Percentiles rank a stretch among this genome's conserved stretches.
Evolutionary conservation across 1,139 yeast genomes (phyloP).

Genomic region (Zygotorulaspora mrakii): DNA sequence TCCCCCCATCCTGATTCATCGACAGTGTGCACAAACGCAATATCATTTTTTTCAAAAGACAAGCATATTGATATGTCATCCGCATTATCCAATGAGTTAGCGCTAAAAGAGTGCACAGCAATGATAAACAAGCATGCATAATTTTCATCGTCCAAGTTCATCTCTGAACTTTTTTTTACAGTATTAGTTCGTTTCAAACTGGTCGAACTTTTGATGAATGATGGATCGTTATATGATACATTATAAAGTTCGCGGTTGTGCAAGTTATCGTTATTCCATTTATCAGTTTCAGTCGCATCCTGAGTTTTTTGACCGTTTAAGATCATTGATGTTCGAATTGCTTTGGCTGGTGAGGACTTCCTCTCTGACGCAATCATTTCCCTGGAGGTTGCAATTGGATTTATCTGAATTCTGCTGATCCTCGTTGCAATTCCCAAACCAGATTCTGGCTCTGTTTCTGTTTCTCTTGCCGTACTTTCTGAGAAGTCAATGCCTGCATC

Average conservation of each 20-base stretch:
- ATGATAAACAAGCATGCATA: slow-evolving; percentile 38
- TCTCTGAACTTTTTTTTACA: slow-evolving; percentile 20
- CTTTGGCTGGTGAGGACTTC: slow-evolving; percentile 19
- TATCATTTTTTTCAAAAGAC: slow-evolving; percentile 73
- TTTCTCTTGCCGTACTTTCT: no score
- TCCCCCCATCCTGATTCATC: slow-evolving; percentile 99
- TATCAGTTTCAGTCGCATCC: not conserved
- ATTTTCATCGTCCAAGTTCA: slow-evolving; percentile 28
- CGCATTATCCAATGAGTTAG: slow-evolving; percentile 58
- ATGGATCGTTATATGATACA: slow-evolving; percentile 3
- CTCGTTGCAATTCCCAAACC: slow-evolving; percentile 11
- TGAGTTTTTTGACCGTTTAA: slow-evolving; percentile 9
- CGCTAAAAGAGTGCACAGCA: slow-evolving; percentile 78
- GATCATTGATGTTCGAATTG: slow-evolving; percentile 23
- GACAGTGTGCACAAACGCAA: slow-evolving; percentile 82
- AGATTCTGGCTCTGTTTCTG: slow-evolving; percentile 11
- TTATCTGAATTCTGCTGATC: slow-evolving; percentile 4
- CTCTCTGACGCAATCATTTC: slow-evolving; percentile 7
- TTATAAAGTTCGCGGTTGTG: slow-evolving; percentile 4
- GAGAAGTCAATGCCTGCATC: not conserved
- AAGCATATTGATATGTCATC: slow-evolving; percentile 76
- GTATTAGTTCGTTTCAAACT: slow-evolving; percentile 15
- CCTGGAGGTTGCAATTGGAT: slow-evolving; percentile 9
- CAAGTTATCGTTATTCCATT: not conserved
- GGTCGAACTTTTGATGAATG: slow-evolving; percentile 1